Conservation (phyloP, 1,139 yeast species). For the Saccharomyces pastorianus region DNA sequence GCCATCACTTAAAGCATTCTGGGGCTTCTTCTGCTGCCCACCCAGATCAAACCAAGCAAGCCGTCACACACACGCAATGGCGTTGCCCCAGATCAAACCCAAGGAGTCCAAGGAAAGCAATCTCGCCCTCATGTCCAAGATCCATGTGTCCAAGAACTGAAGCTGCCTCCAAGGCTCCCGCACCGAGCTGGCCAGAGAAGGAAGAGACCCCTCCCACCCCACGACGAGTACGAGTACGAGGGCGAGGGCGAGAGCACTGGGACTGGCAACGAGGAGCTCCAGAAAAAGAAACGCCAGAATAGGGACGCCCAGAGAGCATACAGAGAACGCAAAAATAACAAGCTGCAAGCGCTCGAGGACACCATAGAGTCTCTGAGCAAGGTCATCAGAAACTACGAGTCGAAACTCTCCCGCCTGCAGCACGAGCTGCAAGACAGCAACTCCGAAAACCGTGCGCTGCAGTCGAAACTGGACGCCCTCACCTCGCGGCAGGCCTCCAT, state of each 20-base stretch:
- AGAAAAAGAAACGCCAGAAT: slow-evolving; percentile 80
- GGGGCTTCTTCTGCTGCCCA: too few species aligned
- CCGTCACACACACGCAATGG: background rate
- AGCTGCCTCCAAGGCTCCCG: slow-evolving; percentile 3
- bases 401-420: background rate
- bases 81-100: background rate
- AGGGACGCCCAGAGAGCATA: slow-evolving; percentile 94
- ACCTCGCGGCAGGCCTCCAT: background rate
- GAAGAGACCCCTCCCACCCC: background rate
- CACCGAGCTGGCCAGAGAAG: background rate
- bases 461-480: background rate
- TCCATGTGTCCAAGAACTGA: slow-evolving; percentile 5
- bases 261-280: background rate
- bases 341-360: slow-evolving; percentile 47
- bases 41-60: too few species aligned
- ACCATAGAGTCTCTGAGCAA: slow-evolving; percentile 59
- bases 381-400: slow-evolving; percentile 44
- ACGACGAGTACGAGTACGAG: background rate
- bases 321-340: slow-evolving; percentile 33
- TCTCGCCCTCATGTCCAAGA: slow-evolving; percentile 2
- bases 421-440: background rate
- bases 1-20: too few species aligned
- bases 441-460: background rate
- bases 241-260: background rate
- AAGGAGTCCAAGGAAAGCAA: slow-evolving; percentile 2